A percentile compares a stretch with the other conserved stretches of the same genome.
These are phyloP conservation scores for Cytospora chrysosperma DNA, from an alignment of 2,329 filamentous ascomycete species.

Conservation along the genomic window DNA sequence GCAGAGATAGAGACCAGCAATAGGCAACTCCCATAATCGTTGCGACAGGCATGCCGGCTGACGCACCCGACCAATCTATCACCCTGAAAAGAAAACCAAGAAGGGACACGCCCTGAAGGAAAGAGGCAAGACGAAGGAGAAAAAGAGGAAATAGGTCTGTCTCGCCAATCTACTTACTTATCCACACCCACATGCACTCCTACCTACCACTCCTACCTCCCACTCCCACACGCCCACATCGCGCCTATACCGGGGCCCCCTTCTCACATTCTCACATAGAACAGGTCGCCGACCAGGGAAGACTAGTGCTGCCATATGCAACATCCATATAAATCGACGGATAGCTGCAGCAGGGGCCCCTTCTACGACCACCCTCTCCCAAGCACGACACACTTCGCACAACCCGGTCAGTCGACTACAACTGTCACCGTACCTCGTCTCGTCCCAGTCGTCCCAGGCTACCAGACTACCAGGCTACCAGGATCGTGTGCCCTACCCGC, in stretches of 20 bases:
- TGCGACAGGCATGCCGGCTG: too few relatives aligned
- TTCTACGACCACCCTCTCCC: slow-evolving; percentile 28
- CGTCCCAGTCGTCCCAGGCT: too few relatives aligned
- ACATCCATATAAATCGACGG: slow-evolving; percentile 31
- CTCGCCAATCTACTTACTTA: neutral
- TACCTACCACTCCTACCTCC: too few relatives aligned
- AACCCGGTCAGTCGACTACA: neutral
- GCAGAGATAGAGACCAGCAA: neutral
- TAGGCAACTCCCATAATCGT: too few relatives aligned
- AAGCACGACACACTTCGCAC: slow-evolving; percentile 16
- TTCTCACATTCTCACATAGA: slow-evolving; percentile 10
- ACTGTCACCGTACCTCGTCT: slow-evolving; percentile 1
- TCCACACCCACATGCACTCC: neutral
- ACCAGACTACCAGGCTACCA: too few relatives aligned
- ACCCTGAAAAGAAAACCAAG: neutral
- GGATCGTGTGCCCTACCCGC: slow-evolving; percentile 22
- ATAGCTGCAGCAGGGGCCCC: slow-evolving; percentile 32
- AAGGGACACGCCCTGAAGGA: neutral
- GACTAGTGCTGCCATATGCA: slow-evolving; percentile 23
- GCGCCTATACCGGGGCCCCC: slow-evolving; percentile 1
- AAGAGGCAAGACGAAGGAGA: neutral
- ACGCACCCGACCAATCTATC: too few relatives aligned
- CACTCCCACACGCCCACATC: neutral
- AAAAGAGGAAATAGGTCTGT: neutral
- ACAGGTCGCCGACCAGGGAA: slow-evolving; percentile 19